Conservation (phyloP, 2,329 filamentous ascomycete genomes). For the Madurella mycetomatis region DNA sequence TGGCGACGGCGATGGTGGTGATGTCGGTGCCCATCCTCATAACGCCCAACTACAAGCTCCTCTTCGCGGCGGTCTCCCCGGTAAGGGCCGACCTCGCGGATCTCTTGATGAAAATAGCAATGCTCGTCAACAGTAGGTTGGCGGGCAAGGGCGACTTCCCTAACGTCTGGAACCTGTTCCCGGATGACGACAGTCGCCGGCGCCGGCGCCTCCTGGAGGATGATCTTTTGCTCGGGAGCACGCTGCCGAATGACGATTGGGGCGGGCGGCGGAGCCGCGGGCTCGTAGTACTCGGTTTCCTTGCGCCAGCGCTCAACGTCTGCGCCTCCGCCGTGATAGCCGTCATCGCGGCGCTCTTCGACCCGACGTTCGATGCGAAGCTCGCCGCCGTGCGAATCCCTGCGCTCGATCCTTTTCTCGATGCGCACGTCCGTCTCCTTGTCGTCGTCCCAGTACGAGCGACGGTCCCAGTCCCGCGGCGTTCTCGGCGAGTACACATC, state of each 20-base stretch:
- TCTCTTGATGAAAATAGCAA: conserved; percentile 48
- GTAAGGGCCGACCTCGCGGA: conserved; percentile 40
- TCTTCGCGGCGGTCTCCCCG: conserved; percentile 33
- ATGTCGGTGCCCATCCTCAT: conserved; percentile 29
- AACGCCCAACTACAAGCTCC: conserved; percentile 32
- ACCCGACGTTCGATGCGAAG: conserved; percentile 51
- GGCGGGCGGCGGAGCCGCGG: conserved; percentile 44
- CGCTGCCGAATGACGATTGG: conserved; percentile 35
- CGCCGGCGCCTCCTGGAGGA: conserved; percentile 43
- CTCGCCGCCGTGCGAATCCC: conserved; percentile 42
- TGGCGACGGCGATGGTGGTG: conserved; percentile 36
- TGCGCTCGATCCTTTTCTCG: conserved; percentile 40
- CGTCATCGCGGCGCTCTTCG: conserved; percentile 46
- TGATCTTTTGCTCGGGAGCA: conserved; percentile 49
- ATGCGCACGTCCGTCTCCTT: conserved; percentile 41
- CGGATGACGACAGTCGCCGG: conserved; percentile 37
- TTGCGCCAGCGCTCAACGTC: conserved; percentile 57
- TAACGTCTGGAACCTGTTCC: conserved; percentile 28
- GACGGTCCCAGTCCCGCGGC: conserved; percentile 32
- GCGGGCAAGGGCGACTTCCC: conserved; percentile 34
- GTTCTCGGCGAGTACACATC: conserved; percentile 27
- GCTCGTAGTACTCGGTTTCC: conserved; percentile 59
- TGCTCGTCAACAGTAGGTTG: conserved; percentile 43
- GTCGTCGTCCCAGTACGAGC: conserved; percentile 34
- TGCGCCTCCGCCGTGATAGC: conserved; percentile 21